A percentile compares a stretch with the other conserved stretches of the same genome.
These are phyloP conservation scores for Botryococcus braunii DNA, from an alignment of 163 green algal species.

Conservation along the genomic window DNA sequence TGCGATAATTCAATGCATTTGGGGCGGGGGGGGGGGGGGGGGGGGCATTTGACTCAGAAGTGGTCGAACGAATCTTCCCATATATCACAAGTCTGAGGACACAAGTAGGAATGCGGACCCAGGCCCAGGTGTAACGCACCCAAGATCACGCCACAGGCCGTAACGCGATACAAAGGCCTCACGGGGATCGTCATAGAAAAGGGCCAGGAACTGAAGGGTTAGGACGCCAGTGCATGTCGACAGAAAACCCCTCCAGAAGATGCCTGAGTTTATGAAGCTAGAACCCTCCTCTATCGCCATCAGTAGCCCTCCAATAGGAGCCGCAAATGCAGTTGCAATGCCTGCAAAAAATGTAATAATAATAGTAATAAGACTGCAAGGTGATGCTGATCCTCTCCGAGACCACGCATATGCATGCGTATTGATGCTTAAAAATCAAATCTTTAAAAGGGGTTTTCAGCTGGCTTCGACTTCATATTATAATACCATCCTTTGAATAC, in stretches of 20 bases:
- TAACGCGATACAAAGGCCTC: constrained; percentile 11
- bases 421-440: too few relatives aligned
- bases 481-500: too few relatives aligned
- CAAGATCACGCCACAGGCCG: constrained; percentile 24
- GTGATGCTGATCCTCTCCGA: too few relatives aligned
- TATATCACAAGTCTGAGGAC: too few relatives aligned
- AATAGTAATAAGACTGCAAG: too few relatives aligned
- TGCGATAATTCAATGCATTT: too few relatives aligned
- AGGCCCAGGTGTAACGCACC: neutral
- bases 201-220: constrained; percentile 43
- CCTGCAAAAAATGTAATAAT: too few relatives aligned
- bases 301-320: constrained; percentile 71
- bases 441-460: too few relatives aligned
- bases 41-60: neutral
- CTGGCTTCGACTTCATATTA: too few relatives aligned
- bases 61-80: too few relatives aligned
- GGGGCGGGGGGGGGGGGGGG: too few relatives aligned
- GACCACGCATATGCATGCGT: too few relatives aligned
- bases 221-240: constrained; percentile 52
- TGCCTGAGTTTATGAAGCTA: constrained; percentile 49
- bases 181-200: constrained; percentile 16
- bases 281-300: constrained; percentile 61
- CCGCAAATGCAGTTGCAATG: constrained; percentile 62
- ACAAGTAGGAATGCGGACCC: neutral
- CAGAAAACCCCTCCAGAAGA: constrained; percentile 69